Evolutionary conservation across 1,284 basidiomycete genomes (phyloP).

Genomic region (Boletus mariae): DNA sequence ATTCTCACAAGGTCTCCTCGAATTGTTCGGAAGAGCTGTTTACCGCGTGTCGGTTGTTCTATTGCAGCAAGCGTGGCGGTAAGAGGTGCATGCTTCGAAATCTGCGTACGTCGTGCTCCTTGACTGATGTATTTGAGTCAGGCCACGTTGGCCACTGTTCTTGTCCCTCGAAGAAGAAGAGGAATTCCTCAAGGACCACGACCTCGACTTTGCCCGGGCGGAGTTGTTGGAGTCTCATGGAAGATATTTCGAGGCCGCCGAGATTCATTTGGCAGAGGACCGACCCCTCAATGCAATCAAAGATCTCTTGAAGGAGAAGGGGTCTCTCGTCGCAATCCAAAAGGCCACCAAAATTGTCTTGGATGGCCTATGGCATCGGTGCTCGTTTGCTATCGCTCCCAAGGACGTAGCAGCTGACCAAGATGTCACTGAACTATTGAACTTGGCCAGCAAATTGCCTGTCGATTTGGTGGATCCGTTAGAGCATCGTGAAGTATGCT

Average conservation of each 20-base stretch:
- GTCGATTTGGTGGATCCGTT: slow-evolving; percentile 9
- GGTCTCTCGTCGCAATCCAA: slow-evolving; percentile 26
- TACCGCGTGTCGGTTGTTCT: slow-evolving; percentile 49
- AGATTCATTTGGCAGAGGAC: slow-evolving; percentile 53
- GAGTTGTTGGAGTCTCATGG: slow-evolving; percentile 45
- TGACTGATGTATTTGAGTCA: slow-evolving; percentile 29
- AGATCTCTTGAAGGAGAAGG: slow-evolving; percentile 40
- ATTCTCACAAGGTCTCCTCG: slow-evolving; percentile 33
- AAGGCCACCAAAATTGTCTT: slow-evolving; percentile 31
- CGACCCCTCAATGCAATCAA: slow-evolving; percentile 46
- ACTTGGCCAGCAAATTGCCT: slow-evolving; percentile 19
- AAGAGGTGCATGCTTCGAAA: slow-evolving; percentile 24
- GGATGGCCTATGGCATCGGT: slow-evolving; percentile 23
- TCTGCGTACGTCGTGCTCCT: background rate
- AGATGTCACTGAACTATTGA: slow-evolving; percentile 12
- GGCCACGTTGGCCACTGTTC: slow-evolving; percentile 48
- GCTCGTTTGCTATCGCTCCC: slow-evolving; percentile 22
- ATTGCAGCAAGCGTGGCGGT: slow-evolving; percentile 38
- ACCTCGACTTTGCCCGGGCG: slow-evolving; percentile 50
- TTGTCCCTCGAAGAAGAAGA: slow-evolving; percentile 48
- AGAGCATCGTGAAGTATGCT: slow-evolving; percentile 17
- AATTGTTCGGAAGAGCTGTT: slow-evolving; percentile 41
- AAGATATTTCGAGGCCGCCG: slow-evolving; percentile 50
- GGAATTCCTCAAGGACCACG: slow-evolving; percentile 55
- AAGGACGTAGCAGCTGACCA: slow-evolving; percentile 7